These are phyloP conservation scores for Cercospora zeina DNA, from an alignment of 2,329 filamentous ascomycete genomes.

Conservation along the genomic window DNA sequence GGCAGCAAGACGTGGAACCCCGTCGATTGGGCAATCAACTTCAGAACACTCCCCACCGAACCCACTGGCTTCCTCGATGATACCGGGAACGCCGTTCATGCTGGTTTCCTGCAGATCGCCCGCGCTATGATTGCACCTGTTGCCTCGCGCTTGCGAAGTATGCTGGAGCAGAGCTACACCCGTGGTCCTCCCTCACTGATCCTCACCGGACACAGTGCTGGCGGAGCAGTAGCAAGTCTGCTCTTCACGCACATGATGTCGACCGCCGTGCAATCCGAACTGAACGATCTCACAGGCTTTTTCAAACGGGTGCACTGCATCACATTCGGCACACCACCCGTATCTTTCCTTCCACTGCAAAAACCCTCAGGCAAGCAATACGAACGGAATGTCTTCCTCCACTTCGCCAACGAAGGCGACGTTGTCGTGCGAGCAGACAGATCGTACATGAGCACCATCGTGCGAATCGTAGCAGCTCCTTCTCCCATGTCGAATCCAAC, in stretches of 20 bases:
- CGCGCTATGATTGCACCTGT: slow-evolving; percentile 73
- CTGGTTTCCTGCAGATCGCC: slow-evolving; percentile 76
- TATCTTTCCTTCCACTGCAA: slow-evolving; percentile 68
- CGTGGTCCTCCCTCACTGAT: slow-evolving; percentile 69
- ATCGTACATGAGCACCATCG: slow-evolving; percentile 69
- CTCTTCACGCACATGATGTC: slow-evolving; percentile 81
- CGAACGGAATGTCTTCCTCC: slow-evolving; percentile 71
- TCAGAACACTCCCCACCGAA: slow-evolving; percentile 66
- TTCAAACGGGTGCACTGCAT: slow-evolving; percentile 83
- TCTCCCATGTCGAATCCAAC: slow-evolving; percentile 22
- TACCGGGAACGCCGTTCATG: slow-evolving; percentile 72
- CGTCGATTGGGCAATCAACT: slow-evolving; percentile 84
- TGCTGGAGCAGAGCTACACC: slow-evolving; percentile 70
- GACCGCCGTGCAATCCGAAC: slow-evolving; percentile 62
- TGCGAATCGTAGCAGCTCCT: slow-evolving; percentile 65
- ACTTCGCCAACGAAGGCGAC: slow-evolving; percentile 84
- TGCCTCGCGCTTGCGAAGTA: slow-evolving; percentile 65
- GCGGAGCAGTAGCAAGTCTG: slow-evolving; percentile 77
- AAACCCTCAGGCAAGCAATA: slow-evolving; percentile 53
- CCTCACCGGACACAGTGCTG: slow-evolving; percentile 83
- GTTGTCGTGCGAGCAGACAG: slow-evolving; percentile 76
- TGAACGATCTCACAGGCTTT: slow-evolving; percentile 65
- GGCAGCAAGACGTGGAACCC: slow-evolving; percentile 68
- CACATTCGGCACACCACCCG: slow-evolving; percentile 79
- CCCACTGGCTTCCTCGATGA: slow-evolving; percentile 76